Conservation (phyloP, 164 flowering plant species). For the Piper betle region DNA sequence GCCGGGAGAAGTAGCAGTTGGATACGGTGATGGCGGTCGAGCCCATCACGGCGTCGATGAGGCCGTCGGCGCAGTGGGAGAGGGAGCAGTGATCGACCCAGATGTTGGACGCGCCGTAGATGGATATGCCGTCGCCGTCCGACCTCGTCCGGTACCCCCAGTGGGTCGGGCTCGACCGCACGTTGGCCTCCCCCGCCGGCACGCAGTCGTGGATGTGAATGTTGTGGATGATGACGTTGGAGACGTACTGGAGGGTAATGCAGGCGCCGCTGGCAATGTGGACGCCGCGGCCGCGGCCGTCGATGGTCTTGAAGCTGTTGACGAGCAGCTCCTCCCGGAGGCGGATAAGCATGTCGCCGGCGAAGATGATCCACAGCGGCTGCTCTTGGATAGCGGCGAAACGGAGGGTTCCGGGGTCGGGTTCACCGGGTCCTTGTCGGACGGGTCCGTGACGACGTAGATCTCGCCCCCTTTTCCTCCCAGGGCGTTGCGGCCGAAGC, state of each 20-base stretch:
- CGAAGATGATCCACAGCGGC: constrained; percentile 71
- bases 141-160: constrained; percentile 41
- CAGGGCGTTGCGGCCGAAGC: no score
- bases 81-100: constrained; percentile 78
- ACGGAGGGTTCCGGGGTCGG: constrained; percentile 75
- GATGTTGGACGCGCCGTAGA: constrained; percentile 37
- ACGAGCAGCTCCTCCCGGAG: no score
- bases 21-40: constrained; percentile 70
- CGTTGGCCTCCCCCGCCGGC: constrained; percentile 36
- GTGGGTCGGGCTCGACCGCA: constrained; percentile 45
- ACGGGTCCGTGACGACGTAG: constrained; percentile 62
- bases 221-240: no score
- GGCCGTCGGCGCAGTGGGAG: constrained; percentile 54
- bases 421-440: constrained; percentile 52
- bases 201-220: constrained; percentile 63
- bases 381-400: constrained; percentile 53
- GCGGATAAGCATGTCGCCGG: constrained; percentile 49
- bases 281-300: no score
- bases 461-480: constrained; percentile 72
- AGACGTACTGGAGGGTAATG: no score
- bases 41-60: constrained; percentile 63
- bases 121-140: constrained; percentile 58
- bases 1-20: constrained; percentile 61
- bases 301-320: no score
- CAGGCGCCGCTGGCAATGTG: no score